Base-by-base conservation (phyloP, 1,284 basidiomycete species). In the Ustilago crameri region DNA sequence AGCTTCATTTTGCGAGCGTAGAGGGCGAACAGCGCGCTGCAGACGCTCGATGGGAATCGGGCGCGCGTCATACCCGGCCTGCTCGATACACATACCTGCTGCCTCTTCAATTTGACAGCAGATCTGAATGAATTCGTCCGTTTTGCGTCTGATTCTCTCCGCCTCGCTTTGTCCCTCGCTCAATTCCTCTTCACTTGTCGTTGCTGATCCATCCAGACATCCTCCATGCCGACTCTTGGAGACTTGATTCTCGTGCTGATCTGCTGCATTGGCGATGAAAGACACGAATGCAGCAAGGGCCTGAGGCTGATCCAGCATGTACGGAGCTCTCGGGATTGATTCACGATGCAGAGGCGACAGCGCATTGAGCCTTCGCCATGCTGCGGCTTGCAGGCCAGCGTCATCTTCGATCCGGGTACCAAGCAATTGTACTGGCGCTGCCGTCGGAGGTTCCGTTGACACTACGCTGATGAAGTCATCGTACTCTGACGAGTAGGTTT, bases 391-490 rank as follows among this genome's bases (percentile, higher is more conserved):
- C 30, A 78, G 51, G 9, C 50, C 60, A 35, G 30, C 20, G 30
- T 80, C 76, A 42, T 68, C 64, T 12, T 78, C 74, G 44, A 78
- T 53, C 17, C 66, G 61, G 23, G 52, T 50, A 1, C 61, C 62
- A 17, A 69, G 40, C 34, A 59, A 42, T 32, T 63, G 60, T 9
- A 45, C 42, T n/a, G 55, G 48, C 1, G 40, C 51, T 27, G 41
- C 53, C 23, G 66, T 60, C 15, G 71, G 62, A 5, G 68, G 75
- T 50, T 73, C 69, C 9, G 72, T 74, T 12, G 78, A 80, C 41
- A 80, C 61, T 35, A 70, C 67, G 32, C 51, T 75, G 48, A 80
- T 79, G 56, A 71, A 79, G 56, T 80, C 78, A 49, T 80, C 78
- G 48, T 67, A 80, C 9, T 72, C 73, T 3, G 66, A 54, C 18